Base-by-base conservation (phyloP, 768 basidiomycete genomes). In the Russula emetica region DNA sequence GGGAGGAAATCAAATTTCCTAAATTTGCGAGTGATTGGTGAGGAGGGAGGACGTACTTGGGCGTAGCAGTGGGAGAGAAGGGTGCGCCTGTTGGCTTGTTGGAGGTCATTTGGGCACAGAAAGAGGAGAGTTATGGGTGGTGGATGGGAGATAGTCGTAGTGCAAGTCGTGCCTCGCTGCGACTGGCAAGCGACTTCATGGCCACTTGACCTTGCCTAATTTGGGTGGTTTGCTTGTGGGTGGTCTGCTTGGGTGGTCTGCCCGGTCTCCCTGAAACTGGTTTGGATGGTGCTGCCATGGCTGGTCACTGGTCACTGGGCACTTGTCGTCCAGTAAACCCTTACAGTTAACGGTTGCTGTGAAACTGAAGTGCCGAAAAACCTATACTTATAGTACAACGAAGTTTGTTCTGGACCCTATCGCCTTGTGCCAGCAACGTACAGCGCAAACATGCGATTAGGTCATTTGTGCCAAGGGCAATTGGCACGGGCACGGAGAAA, bases 61-160 rank as follows among this genome's bases (percentile, higher is more conserved):
- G 60, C 1, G 64, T 65, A 1, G 54, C 40, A 16, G 13, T 57
- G 1, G 64, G 64, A 0, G 64, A 65, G 42, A 65, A 65, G 5
- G 63, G 10, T 1, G n/a, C 55, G 14, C 49, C 42, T 14, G 40
- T 0, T 45, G 49, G 55, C 14, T 65, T 65, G 20, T 52, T 56
- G 1, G 59, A 56, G 7, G 64, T 55, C 64, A 65, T 64, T 30
- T 36, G 32, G 26, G 10, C 3, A 36, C 13, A 36, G 8, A 36
- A 8, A 16, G 32, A 13, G 11, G 42, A 56, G 26, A n/a, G 44
- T 2, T 22, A 9, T 32, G n/a, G 0, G 44, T 24, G 30, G 6
- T 28, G 28, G 32, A 30, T 34, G 30, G 5, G 6, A 28, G 10
- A 3, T 13, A 9, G n/a, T 38, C 8, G 32, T 50, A 7, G 16